Conservation (phyloP, 2,329 filamentous ascomycete species). For the Achaetomium macrosporum region DNA sequence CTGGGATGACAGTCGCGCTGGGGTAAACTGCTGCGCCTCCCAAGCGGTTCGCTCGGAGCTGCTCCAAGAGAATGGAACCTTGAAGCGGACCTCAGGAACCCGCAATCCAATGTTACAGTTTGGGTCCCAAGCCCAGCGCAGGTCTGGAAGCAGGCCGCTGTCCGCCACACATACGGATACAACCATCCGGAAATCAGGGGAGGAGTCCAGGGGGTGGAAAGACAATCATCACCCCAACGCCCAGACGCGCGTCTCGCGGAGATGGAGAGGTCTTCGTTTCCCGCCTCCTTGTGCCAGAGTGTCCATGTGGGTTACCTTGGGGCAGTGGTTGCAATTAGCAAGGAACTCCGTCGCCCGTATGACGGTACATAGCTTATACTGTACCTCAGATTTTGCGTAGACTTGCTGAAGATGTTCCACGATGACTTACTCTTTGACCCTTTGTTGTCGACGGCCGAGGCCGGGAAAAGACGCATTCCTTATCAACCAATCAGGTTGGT, state of each 20-base stretch:
- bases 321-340: too few species aligned
- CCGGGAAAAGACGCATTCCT: slow-evolving; percentile 1
- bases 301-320: neutral
- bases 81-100: slow-evolving; percentile 4
- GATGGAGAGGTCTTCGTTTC: neutral
- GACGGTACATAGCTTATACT: too few species aligned
- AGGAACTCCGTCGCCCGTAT: too few species aligned
- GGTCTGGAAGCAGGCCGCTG: slow-evolving; percentile 11
- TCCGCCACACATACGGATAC: slow-evolving; percentile 10
- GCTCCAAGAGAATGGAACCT: slow-evolving; percentile 7
- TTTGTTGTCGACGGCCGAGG: slow-evolving; percentile 2
- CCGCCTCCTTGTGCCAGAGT: too few species aligned
- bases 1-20: neutral
- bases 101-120: slow-evolving; percentile 1
- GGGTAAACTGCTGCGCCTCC: slow-evolving; percentile 18
- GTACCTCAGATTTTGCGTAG: too few species aligned
- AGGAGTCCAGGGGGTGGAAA: neutral
- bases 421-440: neutral
- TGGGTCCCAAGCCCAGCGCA: neutral
- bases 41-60: slow-evolving; percentile 11
- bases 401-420: neutral
- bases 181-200: slow-evolving; percentile 6
- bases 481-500: slow-evolving; percentile 17
- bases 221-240: neutral
- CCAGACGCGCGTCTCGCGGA: slow-evolving; percentile 13